phyloP scores from a whole-genome alignment of 306 rosid genomes.

The Cucumis hystrix region DNA sequence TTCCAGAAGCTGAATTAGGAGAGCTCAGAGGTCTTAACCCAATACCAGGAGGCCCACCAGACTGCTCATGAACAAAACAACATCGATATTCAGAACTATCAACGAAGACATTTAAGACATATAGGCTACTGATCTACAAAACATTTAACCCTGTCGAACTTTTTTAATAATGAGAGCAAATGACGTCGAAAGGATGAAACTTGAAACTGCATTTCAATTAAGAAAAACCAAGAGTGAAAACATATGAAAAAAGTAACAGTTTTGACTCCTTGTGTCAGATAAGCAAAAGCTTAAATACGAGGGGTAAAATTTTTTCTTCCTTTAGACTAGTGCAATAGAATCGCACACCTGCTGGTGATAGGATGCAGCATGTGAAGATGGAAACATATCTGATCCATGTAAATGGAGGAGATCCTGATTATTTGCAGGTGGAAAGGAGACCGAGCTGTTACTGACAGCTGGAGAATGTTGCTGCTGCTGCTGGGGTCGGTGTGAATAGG shows the following conservation, averaged over 20 bases:
- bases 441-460: conserved; percentile 64
- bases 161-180: not conserved
- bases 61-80: conserved; percentile 25
- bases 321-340: not conserved
- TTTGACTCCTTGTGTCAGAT: not conserved
- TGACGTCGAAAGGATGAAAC: not conserved
- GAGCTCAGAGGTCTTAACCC: conserved; percentile 86
- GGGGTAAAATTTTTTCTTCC: not conserved
- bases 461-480: conserved; percentile 91
- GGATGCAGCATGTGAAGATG: conserved; percentile 77
- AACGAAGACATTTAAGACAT: not conserved
- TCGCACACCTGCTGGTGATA: conserved; percentile 82
- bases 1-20: conserved; percentile 63
- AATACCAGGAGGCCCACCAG: conserved; percentile 90
- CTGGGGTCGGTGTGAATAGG: conserved; percentile 70
- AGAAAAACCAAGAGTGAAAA: not conserved
- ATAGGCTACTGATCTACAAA: not conserved
- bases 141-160: not conserved
- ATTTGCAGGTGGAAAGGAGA: conserved; percentile 73
- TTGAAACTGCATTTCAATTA: not conserved
- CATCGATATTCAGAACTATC: not conserved
- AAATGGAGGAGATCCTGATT: conserved; percentile 89
- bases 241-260: not conserved
- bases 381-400: conserved; percentile 83
- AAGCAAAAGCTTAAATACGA: not conserved